Evolutionary conservation across 768 basidiomycete genomes (phyloP).

Genomic region (Thelephora ganbajun): DNA sequence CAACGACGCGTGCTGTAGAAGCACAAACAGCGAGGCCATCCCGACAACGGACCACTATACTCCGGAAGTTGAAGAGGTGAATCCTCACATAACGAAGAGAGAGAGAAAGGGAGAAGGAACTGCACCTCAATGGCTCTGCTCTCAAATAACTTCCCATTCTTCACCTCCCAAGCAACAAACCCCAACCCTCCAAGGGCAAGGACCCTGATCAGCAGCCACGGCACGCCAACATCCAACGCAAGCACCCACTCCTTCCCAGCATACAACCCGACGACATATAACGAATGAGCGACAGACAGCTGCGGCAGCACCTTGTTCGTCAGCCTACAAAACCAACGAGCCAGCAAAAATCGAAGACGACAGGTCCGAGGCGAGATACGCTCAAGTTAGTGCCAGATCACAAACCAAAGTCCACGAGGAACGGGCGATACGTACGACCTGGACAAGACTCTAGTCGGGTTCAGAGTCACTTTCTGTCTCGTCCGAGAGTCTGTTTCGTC

Average conservation of each 20-base stretch:
- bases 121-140: conserved; percentile 47
- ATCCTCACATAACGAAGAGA: background rate
- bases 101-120: conserved; percentile 9
- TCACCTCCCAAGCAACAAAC: conserved; percentile 43
- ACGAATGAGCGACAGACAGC: conserved; percentile 44
- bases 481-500: conserved; percentile 20
- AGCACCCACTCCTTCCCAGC: conserved; percentile 56
- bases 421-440: conserved; percentile 13
- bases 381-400: conserved; percentile 5
- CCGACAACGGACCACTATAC: conserved; percentile 61
- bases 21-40: conserved; percentile 43
- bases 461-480: conserved; percentile 21
- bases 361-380: background rate
- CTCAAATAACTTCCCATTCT: conserved; percentile 38
- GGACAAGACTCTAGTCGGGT: conserved; percentile 7
- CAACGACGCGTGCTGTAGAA: conserved; percentile 54
- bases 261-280: conserved; percentile 50
- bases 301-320: conserved; percentile 38
- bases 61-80: background rate
- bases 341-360: too few relatives aligned
- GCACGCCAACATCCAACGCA: conserved; percentile 50
- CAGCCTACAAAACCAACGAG: conserved; percentile 23
- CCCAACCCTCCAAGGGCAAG: conserved; percentile 61
- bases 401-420: conserved; percentile 4
- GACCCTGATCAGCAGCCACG: conserved; percentile 66